Base-by-base conservation (phyloP, 176 grass and related monocot species). In the Secale cereale region DNA sequence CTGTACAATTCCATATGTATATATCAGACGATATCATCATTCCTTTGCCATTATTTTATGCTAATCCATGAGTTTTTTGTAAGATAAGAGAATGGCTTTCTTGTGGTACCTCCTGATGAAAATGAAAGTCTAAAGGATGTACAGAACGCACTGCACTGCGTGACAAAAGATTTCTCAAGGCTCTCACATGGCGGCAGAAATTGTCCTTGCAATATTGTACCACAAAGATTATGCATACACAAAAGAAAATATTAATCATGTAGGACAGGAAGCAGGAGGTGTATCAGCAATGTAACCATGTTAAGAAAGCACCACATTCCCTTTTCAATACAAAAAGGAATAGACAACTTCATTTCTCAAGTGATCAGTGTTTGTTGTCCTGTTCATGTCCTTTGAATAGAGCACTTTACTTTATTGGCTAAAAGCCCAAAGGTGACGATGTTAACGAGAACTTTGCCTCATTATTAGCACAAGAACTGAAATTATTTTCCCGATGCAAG, bases 1-100 rank as follows among this genome's bases (percentile, higher is more conserved):
- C 14, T 79, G 23, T 73, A 59, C n/a, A 40, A 19, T 25, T 79
- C 20, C 65, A 43, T 79, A 65, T 57, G 68, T 43, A 64, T 78
- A 76, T 78, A 27, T 63, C 78, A 50, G 54, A 77, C 28, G 30
- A 86, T 82, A 45, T 65, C 52, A 56, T 31, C 10, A 29, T 90
- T 74, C 78, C 26, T 41, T 77, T 32, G 56, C 59, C 74, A 66
- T 83, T 86, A 79, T 86, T 17, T 17, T 74, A 86, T 86, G 88
- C 59, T 83, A 65, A 79, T 43, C 25, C 37, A 65, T 74, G 65
- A 16, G 54, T 65, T 74, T 82, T 15, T 57, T 57, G n/a, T 22
- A 82, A 79, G 79, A 50, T 65, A 82, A 56, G 14, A 64, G 23
- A 70, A 28, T 25, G 10, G 23, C 39, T 77, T 28, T 63, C 65